These are phyloP conservation scores for Eryngium alpinum DNA, from an alignment of 140 eudicot genomes.

Conservation along the genomic window DNA sequence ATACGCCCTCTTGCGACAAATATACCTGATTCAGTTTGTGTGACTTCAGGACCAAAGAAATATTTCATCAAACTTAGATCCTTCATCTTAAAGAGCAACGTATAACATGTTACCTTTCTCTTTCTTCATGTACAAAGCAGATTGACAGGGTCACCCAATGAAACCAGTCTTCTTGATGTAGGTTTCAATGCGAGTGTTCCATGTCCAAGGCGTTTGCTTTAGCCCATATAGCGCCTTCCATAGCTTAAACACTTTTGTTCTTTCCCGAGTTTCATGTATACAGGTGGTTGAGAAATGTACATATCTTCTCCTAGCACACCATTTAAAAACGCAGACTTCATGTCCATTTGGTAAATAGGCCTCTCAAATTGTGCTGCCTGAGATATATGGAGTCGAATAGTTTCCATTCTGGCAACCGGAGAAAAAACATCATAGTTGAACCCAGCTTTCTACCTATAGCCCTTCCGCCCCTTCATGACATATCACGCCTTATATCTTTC, in stretches of 20 bases:
- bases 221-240: not conserved
- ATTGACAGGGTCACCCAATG: not conserved
- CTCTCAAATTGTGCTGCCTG: not conserved
- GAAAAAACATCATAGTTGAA: not conserved
- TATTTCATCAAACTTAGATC: not conserved
- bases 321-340: not conserved
- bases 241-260: not conserved
- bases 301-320: not conserved
- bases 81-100: not conserved
- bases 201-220: not conserved
- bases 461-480: not conserved
- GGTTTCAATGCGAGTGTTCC: not conserved
- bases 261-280: not conserved
- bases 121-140: not conserved
- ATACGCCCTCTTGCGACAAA: conserved; percentile 1
- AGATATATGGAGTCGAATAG: not conserved
- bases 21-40: not conserved
- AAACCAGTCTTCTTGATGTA: not conserved
- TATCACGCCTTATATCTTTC: not conserved
- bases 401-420: not conserved
- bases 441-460: not conserved
- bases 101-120: not conserved
- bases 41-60: not conserved
- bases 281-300: not conserved
- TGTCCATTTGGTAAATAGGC: not conserved